Evolutionary conservation across 2,329 filamentous ascomycete species (phyloP).

Genomic region (Cytospora paraplurivora): DNA sequence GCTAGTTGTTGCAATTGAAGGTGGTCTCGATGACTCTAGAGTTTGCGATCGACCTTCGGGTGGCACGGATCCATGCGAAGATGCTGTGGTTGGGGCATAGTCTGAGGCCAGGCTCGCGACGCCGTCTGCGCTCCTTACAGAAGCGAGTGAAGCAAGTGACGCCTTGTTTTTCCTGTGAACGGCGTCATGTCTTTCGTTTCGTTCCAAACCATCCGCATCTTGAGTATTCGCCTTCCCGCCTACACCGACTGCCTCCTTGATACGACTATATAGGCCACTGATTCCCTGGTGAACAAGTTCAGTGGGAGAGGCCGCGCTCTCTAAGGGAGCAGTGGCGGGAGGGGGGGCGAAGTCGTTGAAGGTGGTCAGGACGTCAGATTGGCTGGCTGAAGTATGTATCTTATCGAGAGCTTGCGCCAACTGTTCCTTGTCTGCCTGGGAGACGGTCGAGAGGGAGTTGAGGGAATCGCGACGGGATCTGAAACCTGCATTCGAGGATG

Average conservation of each 20-base stretch:
- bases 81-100: slow-evolving; percentile 33
- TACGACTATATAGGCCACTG: slow-evolving; percentile 83
- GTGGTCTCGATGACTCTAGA: slow-evolving; percentile 49
- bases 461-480: slow-evolving; percentile 44
- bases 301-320: slow-evolving; percentile 69
- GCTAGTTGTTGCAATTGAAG: slow-evolving; percentile 52
- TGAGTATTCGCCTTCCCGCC: slow-evolving; percentile 48
- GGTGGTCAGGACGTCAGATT: slow-evolving; percentile 80
- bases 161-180: slow-evolving; percentile 29
- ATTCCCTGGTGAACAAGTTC: slow-evolving; percentile 83
- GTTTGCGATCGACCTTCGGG: slow-evolving; percentile 45
- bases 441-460: slow-evolving; percentile 48
- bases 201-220: slow-evolving; percentile 45
- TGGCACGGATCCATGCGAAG: slow-evolving; percentile 13
- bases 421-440: slow-evolving; percentile 69
- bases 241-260: slow-evolving; percentile 79
- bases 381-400: slow-evolving; percentile 87
- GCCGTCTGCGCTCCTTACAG: slow-evolving; percentile 35
- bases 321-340: slow-evolving; percentile 59
- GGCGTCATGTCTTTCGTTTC: slow-evolving; percentile 38
- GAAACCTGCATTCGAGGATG: slow-evolving; percentile 35
- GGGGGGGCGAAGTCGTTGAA: slow-evolving; percentile 89
- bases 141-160: slow-evolving; percentile 34
- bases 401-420: slow-evolving; percentile 78
- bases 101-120: slow-evolving; percentile 17